Percentiles rank a stretch among this genome's conserved stretches.
Evolutionary conservation across 2,329 filamentous ascomycete genomes (phyloP).

Genomic region (Coniochaeta hoffmannii): DNA sequence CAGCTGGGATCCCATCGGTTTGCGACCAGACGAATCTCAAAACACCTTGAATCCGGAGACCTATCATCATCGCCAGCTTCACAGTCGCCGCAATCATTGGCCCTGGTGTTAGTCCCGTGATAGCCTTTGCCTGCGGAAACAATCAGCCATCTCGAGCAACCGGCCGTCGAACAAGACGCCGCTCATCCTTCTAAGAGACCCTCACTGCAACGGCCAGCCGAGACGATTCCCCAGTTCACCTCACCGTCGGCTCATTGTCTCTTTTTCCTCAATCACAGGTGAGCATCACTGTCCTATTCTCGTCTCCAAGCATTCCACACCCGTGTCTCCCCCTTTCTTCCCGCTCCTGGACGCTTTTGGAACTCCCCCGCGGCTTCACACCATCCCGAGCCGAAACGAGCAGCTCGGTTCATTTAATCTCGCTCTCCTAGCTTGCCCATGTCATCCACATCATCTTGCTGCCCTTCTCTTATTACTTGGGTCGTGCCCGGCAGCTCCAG

Average conservation of each 20-base stretch:
- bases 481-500: not conserved
- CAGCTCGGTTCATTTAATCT: not conserved
- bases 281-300: conserved; percentile 8
- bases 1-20: conserved; percentile 32
- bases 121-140: conserved; percentile 34
- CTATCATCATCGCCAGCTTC: conserved; percentile 44
- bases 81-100: conserved; percentile 39
- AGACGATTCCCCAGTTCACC: not conserved
- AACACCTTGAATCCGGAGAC: conserved; percentile 29
- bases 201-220: conserved; percentile 1
- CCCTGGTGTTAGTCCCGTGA: conserved; percentile 42
- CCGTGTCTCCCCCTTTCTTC: conserved; percentile 8
- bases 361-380: conserved; percentile 13
- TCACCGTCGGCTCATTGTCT: conserved; percentile 4
- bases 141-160: conserved; percentile 22
- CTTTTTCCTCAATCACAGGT: conserved; percentile 10
- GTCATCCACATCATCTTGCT: not conserved
- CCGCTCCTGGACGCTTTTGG: conserved; percentile 11
- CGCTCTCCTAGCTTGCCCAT: not conserved
- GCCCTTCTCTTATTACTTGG: not conserved
- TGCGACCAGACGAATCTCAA: conserved; percentile 15
- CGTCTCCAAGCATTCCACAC: conserved; percentile 1
- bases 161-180: conserved; percentile 23
- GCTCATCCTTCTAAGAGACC: conserved; percentile 7
- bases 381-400: conserved; percentile 5